Evolutionary conservation across 129 eudicot species (phyloP).

Genomic region (Saussurea involucrata): DNA sequence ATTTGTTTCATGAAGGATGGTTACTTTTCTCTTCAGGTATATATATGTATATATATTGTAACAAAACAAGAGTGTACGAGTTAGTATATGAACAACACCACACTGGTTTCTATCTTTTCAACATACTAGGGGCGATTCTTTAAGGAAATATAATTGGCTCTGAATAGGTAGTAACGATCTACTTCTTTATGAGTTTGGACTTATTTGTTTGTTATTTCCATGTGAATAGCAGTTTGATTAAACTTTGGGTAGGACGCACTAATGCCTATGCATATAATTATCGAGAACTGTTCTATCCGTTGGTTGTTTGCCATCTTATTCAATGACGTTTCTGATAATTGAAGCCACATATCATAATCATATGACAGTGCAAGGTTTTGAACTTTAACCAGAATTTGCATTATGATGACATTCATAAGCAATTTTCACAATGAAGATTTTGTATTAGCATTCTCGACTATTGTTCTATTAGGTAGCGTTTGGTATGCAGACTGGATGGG

Average conservation of each 20-base stretch:
- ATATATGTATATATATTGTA: neutral
- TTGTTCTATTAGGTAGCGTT: too few relatives aligned
- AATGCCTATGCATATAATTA: neutral
- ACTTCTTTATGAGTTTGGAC: neutral
- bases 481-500: too few relatives aligned
- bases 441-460: neutral
- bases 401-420: neutral
- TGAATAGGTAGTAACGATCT: neutral
- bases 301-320: neutral
- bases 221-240: neutral
- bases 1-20: neutral
- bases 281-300: neutral
- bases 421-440: neutral
- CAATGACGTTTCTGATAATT: neutral
- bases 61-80: neutral
- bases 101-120: neutral
- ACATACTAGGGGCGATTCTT: neutral
- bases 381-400: neutral
- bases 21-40: neutral
- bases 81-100: neutral
- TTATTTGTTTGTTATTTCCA: neutral
- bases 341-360: neutral
- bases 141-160: neutral
- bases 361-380: neutral
- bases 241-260: neutral